A percentile compares a stretch with the other conserved stretches of the same genome.
phyloP scores from a whole-genome alignment of 164 flowering plant genomes.

The Stephania cephalantha region DNA sequence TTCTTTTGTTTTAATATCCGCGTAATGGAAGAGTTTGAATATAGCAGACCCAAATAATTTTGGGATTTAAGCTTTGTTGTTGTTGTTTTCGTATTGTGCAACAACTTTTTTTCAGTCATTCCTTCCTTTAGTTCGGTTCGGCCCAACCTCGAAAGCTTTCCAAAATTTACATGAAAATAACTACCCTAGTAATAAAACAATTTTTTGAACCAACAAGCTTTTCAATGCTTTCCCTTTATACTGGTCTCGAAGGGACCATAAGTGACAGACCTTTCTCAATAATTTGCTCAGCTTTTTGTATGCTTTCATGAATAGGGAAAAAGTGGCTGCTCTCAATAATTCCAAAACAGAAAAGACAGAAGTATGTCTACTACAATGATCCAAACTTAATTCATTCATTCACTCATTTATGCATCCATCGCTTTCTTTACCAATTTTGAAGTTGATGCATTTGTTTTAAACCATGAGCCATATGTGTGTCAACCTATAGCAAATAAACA shows the following conservation, averaged over 20 bases:
- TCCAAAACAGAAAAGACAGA: background rate
- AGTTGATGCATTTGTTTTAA: background rate
- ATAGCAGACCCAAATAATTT: no score
- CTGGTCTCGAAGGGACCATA: background rate
- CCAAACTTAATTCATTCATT: background rate
- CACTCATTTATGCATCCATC: background rate
- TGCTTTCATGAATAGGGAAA: background rate
- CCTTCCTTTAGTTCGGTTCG: no score
- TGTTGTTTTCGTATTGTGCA: no score
- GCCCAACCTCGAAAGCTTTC: no score
- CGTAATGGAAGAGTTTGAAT: no score
- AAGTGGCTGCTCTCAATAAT: background rate
- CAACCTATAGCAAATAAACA: background rate
- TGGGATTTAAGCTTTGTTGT: no score
- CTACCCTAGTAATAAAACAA: no score
- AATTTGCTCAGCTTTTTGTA: conserved; percentile 1
- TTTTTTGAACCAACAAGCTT: background rate
- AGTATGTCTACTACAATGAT: background rate
- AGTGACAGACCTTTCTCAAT: background rate
- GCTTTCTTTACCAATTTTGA: background rate
- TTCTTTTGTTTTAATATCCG: no score
- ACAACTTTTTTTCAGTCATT: no score
- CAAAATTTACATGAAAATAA: no score
- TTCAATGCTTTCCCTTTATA: background rate
- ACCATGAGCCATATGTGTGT: background rate